phyloP scores from a whole-genome alignment of 2,329 filamentous ascomycete genomes.

The Exophiala lecanii-corni region DNA sequence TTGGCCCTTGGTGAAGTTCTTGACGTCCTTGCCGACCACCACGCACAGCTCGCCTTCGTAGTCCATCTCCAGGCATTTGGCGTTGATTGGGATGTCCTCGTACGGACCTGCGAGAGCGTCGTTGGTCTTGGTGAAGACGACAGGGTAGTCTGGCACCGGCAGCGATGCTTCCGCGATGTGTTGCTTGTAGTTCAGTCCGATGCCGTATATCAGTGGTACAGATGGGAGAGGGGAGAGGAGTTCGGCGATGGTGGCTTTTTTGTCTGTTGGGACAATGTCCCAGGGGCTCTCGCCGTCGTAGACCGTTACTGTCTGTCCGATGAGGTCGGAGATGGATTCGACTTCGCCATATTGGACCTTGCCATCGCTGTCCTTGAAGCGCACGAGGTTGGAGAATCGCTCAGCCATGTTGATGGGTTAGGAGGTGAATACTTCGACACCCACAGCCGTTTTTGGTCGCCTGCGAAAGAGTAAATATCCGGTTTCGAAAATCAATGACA shows the following conservation, averaged over 20 bases:
- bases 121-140: constrained; percentile 36
- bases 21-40: constrained; percentile 6
- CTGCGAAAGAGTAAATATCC: too few relatives aligned
- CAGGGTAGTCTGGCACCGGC: background rate
- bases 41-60: constrained; percentile 15
- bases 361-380: background rate
- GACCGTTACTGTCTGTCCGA: background rate
- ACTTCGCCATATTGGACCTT: background rate
- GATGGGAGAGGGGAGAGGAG: background rate
- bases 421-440: too few relatives aligned
- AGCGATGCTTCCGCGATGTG: background rate
- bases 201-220: background rate
- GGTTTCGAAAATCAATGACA: too few relatives aligned
- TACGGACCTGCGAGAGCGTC: constrained; percentile 31
- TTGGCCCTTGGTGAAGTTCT: constrained; percentile 6
- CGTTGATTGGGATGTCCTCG: constrained; percentile 23
- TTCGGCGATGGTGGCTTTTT: background rate
- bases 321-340: too few relatives aligned
- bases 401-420: too few relatives aligned
- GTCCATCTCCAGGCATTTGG: constrained; percentile 1
- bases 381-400: too few relatives aligned
- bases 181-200: constrained; percentile 3
- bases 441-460: too few relatives aligned
- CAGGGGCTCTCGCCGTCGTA: background rate
- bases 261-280: background rate